Base-by-base conservation (phyloP, 495 filamentous ascomycete genomes). In the Darksidea phi region DNA sequence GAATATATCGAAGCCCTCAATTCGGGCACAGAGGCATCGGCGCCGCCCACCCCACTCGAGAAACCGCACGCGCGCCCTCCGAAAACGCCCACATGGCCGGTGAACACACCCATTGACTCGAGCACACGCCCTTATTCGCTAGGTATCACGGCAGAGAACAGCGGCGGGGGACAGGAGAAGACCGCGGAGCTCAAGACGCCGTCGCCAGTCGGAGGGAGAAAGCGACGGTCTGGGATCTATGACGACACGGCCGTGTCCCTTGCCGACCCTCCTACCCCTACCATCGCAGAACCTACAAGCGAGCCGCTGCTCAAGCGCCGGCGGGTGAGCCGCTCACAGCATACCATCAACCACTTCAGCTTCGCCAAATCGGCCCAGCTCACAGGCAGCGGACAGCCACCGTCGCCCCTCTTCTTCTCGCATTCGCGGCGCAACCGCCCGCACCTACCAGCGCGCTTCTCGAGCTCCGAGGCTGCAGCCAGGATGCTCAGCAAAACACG, bases 381-480 rank as follows among this genome's bases (percentile, higher is more conserved):
- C 25, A 54, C 18, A 4, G 41, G 26, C 66, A 50, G 38, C 34
- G 46, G 34, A 15, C 51, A 73, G 24, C 76, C 77, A 10, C 70
- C 76, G 0, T 84, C 78, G 5, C 83, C 84, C 4, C 72, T 84
- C 5, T 86, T 86, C 76, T 84, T 84, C 69, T 82, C 82, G 7
- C 74, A 79, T 62, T 74, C 71, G 48, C 63, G 76, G n/a, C 72
- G 72, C 15, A 72, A 67, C 15, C 71, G 78, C 18, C 78, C 82
- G 1, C 62, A 67, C 8, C 74, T 83, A 21, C 83, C 79, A 3
- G 75, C 76, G 38, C 78, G 80, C 37, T 81, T 84, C 69, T 78
- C 81, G 34, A 78, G 76, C 53, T 76, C 78, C 11, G 82, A 84
- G 56, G 76, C 76, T 8, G 78, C 72, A n/a, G 77, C 79, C 38